These are phyloP conservation scores for Colletotrichum neosansevieriae DNA, from an alignment of 2,329 filamentous ascomycete genomes.

Conservation along the genomic window DNA sequence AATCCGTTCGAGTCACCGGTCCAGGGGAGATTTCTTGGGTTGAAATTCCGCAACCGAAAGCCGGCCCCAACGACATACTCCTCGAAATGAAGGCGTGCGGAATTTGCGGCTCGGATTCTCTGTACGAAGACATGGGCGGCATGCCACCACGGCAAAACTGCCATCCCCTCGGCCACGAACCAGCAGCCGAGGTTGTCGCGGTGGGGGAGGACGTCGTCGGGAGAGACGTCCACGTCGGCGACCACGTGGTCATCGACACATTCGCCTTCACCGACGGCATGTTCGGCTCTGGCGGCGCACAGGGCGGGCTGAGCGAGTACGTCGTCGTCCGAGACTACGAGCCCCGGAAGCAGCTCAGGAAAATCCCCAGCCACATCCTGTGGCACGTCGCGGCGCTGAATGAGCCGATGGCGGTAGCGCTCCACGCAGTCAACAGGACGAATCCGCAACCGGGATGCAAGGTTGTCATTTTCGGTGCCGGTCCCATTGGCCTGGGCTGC, in stretches of 20 bases:
- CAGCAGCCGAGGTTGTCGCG: slow-evolving; percentile 14
- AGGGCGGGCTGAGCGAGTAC: slow-evolving; percentile 22
- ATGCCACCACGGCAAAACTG: neutral
- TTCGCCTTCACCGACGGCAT: slow-evolving; percentile 5
- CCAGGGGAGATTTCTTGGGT: slow-evolving; percentile 15
- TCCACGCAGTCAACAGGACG: slow-evolving; percentile 10
- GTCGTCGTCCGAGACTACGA: slow-evolving; percentile 17
- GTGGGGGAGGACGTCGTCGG: neutral
- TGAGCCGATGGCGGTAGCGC: slow-evolving; percentile 23
- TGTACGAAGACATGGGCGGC: slow-evolving; percentile 12
- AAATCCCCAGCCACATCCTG: neutral
- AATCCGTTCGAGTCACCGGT: neutral
- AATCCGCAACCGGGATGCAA: slow-evolving; percentile 1
- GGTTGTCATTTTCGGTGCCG: slow-evolving; percentile 20
- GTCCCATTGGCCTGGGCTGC: slow-evolving; percentile 8
- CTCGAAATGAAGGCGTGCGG: slow-evolving; percentile 23
- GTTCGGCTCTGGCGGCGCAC: slow-evolving; percentile 2
- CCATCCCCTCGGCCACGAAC: slow-evolving; percentile 14
- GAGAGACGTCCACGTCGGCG: slow-evolving; percentile 6
- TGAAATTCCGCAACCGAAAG: slow-evolving; percentile 4
- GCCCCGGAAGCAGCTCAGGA: slow-evolving; percentile 10
- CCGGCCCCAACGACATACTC: slow-evolving; percentile 15
- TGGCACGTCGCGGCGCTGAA: slow-evolving; percentile 27
- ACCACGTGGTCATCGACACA: slow-evolving; percentile 19
- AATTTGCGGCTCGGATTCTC: slow-evolving; percentile 20